These are phyloP conservation scores for Exophiala phaeomuriformis DNA, from an alignment of 2,329 filamentous ascomycete genomes.

Conservation along the genomic window DNA sequence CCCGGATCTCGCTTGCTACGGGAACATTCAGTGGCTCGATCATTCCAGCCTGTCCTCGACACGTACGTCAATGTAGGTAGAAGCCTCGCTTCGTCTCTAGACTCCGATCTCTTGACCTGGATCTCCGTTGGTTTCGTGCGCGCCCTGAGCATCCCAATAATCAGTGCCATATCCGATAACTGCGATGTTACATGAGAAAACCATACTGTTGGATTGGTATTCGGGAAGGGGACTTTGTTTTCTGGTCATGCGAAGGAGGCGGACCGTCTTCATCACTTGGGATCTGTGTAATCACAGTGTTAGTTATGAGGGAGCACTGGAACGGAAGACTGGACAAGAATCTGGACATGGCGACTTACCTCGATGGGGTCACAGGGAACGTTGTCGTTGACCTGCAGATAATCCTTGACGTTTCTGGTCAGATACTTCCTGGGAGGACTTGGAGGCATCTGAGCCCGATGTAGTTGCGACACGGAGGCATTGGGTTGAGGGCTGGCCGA, in stretches of 20 bases:
- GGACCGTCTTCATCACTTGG: slow-evolving; percentile 14
- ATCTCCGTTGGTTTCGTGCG: not conserved
- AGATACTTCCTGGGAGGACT: slow-evolving; percentile 1
- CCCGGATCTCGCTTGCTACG: slow-evolving; percentile 7
- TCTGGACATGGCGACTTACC: slow-evolving; percentile 2
- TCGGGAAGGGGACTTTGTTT: not conserved
- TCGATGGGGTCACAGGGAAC: slow-evolving; percentile 8
- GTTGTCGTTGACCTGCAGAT: slow-evolving; percentile 9
- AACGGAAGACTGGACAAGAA: not conserved
- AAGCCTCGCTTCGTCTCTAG: slow-evolving; percentile 14
- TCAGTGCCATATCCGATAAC: slow-evolving; percentile 2
- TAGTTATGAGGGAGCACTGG: not conserved
- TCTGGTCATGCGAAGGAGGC: not conserved
- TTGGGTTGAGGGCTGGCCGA: slow-evolving; percentile 3
- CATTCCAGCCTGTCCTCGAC: not conserved
- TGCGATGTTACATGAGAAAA: not conserved
- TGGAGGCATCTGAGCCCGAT: slow-evolving; percentile 12
- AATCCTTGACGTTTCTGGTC: slow-evolving; percentile 6
- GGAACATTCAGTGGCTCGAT: slow-evolving; percentile 3
- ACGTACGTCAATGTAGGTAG: slow-evolving; percentile 14
- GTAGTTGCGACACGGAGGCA: slow-evolving; percentile 7
- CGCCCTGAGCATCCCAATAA: not conserved
- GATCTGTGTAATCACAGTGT: slow-evolving; percentile 5
- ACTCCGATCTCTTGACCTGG: slow-evolving; percentile 1
- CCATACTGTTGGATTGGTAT: not conserved